Evolutionary conservation across 257 asterid genomes (phyloP).

Genomic region (Striga asiatica): DNA sequence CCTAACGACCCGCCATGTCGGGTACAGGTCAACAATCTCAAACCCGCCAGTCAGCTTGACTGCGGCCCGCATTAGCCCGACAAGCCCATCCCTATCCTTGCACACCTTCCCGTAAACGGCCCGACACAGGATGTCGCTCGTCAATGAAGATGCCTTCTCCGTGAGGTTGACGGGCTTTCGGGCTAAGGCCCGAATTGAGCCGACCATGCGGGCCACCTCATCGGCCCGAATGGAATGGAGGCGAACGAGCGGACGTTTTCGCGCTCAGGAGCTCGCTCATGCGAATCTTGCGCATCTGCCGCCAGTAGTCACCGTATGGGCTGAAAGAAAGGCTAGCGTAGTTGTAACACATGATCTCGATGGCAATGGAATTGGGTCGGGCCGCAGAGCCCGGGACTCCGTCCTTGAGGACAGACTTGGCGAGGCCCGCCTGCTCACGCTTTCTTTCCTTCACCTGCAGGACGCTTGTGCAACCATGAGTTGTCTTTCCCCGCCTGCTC

Average conservation of each 20-base stretch:
- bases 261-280: background rate
- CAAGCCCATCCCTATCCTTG: background rate
- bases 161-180: background rate
- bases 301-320: background rate
- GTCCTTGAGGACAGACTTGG: background rate
- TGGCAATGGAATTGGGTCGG: background rate
- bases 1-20: background rate
- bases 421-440: too few species aligned
- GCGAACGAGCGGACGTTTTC: background rate
- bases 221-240: background rate
- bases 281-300: background rate
- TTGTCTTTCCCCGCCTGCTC: too few species aligned
- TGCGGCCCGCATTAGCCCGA: background rate
- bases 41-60: background rate
- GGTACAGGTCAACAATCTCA: constrained; percentile 13
- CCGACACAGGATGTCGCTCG: constrained; percentile 8
- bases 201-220: background rate
- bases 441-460: too few species aligned
- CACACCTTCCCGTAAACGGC: constrained; percentile 20
- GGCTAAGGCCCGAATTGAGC: background rate
- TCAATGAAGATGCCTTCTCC: background rate
- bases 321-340: background rate
- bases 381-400: background rate
- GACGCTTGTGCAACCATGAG: too few species aligned
- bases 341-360: background rate